These are phyloP conservation scores for Entonaema liquescens DNA, from an alignment of 495 filamentous ascomycete genomes.

Conservation along the genomic window DNA sequence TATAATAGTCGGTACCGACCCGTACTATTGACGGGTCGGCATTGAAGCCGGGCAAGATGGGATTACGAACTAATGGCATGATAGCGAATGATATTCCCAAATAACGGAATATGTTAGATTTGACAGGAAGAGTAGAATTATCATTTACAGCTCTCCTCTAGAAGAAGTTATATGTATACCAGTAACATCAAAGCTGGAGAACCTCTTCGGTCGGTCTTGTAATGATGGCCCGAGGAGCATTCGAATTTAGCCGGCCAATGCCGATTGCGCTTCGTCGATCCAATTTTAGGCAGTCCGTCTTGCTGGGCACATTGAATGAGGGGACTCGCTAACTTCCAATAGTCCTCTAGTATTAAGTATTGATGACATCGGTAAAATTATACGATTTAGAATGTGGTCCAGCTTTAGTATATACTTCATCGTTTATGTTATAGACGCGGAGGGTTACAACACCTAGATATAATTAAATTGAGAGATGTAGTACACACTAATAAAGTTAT, in stretches of 20 bases:
- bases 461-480: too few relatives aligned
- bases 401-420: neutral
- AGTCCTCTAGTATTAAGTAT: neutral
- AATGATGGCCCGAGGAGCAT: slow-evolving; percentile 30
- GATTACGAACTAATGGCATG: slow-evolving; percentile 62
- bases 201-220: slow-evolving; percentile 12
- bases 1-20: slow-evolving; percentile 66
- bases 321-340: neutral
- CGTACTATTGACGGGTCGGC: slow-evolving; percentile 68
- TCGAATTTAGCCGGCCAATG: slow-evolving; percentile 37
- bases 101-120: neutral
- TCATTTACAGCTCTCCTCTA: neutral
- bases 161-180: neutral
- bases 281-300: slow-evolving; percentile 9
- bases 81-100: neutral
- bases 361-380: neutral
- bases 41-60: slow-evolving; percentile 70
- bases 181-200: neutral
- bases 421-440: too few relatives aligned
- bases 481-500: too few relatives aligned
- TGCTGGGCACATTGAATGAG: neutral
- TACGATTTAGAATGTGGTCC: neutral
- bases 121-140: neutral
- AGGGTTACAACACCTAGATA: too few relatives aligned
- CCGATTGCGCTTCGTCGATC: slow-evolving; percentile 6